Percentiles rank a stretch among this genome's conserved stretches.
These are phyloP conservation scores for Aspergillus tubingensis DNA, from an alignment of 2,329 filamentous ascomycete genomes.

Conservation along the genomic window DNA sequence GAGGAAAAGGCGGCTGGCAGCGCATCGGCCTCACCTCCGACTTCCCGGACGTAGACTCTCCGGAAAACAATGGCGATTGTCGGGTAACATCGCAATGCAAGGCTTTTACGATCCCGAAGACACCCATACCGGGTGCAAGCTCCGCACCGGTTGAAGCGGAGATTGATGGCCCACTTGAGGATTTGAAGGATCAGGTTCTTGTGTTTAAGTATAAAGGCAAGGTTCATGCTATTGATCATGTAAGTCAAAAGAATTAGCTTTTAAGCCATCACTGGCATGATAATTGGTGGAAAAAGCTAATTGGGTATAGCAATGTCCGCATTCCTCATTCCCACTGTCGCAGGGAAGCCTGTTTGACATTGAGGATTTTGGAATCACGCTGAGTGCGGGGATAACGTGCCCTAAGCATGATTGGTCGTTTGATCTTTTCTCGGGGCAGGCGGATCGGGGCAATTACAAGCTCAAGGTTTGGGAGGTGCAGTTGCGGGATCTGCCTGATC, in stretches of 20 bases:
- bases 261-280: too few species aligned
- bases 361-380: conserved; percentile 64
- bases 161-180: conserved; percentile 37
- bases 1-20: background rate
- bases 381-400: conserved; percentile 61
- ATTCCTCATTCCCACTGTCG: conserved; percentile 67
- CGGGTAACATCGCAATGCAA: conserved; percentile 56
- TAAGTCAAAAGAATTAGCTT: conserved; percentile 35
- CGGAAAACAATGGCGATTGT: background rate
- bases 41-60: background rate
- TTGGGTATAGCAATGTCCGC: conserved; percentile 61
- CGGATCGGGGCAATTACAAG: conserved; percentile 63
- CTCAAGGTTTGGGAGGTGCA: conserved; percentile 67
- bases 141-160: conserved; percentile 28
- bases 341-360: conserved; percentile 67
- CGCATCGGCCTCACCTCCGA: background rate
- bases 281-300: background rate
- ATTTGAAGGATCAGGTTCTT: conserved; percentile 62
- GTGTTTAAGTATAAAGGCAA: conserved; percentile 65
- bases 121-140: conserved; percentile 24
- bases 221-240: conserved; percentile 69
- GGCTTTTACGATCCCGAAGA: conserved; percentile 55
- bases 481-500: conserved; percentile 40
- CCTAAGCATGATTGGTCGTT: conserved; percentile 73
- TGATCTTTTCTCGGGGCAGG: conserved; percentile 64